phyloP scores from a whole-genome alignment of 495 filamentous ascomycete genomes.

The Neurospora cerealis region DNA sequence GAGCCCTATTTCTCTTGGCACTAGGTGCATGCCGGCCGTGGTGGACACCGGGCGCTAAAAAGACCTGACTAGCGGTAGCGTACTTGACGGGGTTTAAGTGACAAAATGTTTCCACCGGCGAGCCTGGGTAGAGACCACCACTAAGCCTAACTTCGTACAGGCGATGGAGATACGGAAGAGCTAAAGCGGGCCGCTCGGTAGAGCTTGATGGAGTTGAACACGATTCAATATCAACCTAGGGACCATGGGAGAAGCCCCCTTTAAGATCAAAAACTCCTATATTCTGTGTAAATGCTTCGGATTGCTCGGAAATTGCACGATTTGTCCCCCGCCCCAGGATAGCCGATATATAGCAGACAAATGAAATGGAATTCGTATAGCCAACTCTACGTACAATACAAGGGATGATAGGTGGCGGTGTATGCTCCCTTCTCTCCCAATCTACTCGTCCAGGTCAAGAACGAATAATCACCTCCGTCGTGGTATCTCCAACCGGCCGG shows the following conservation, averaged over 20 bases:
- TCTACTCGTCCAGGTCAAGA: constrained; percentile 1
- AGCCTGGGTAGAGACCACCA: not conserved
- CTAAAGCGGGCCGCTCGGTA: not conserved
- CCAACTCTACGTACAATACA: not conserved
- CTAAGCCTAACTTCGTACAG: not conserved
- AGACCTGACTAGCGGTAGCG: not conserved
- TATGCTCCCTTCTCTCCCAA: not conserved
- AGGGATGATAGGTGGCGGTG: not conserved
- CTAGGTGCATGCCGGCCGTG: not conserved
- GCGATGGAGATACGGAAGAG: not conserved
- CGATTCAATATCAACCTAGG: not conserved
- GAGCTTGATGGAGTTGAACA: not conserved
- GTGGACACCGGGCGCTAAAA: not conserved
- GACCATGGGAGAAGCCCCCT: not conserved
- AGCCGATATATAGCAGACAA: not conserved
- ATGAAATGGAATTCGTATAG: not conserved
- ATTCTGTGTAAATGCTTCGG: not conserved
- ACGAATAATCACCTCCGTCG: not conserved
- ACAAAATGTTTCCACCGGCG: not conserved
- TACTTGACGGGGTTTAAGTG: not conserved
- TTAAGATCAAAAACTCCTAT: not conserved
- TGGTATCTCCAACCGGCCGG: not conserved
- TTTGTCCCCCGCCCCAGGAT: not conserved
- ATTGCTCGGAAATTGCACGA: not conserved
- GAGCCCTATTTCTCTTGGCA: not conserved